phyloP scores from a whole-genome alignment of 352 stramenopile species.

The Pythium brachiatum region DNA sequence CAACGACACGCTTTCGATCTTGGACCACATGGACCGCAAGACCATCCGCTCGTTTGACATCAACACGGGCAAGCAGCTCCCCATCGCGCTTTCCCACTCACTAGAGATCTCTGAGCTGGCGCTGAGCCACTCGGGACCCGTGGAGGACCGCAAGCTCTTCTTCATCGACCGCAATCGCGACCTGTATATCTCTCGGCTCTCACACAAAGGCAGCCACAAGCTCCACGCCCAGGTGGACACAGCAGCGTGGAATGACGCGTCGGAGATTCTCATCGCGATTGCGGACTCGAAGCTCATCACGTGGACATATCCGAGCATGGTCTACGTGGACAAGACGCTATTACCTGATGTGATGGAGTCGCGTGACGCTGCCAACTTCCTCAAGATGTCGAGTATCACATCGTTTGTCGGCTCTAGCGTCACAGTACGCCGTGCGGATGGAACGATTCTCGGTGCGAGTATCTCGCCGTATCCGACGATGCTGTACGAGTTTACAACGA shows the following conservation, averaged over 20 bases:
- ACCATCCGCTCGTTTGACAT: slow-evolving; percentile 90
- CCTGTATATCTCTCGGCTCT: slow-evolving; percentile 71
- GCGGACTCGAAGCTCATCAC: slow-evolving; percentile 87
- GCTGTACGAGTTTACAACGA: slow-evolving; percentile 84
- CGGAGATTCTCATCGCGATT: slow-evolving; percentile 86
- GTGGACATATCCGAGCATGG: slow-evolving; percentile 91
- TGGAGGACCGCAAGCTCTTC: slow-evolving; percentile 79
- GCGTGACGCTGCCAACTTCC: slow-evolving; percentile 75
- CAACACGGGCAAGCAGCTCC: slow-evolving; percentile 76
- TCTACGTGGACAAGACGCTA: slow-evolving; percentile 91
- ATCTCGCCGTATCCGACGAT: slow-evolving; percentile 82
- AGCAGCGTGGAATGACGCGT: slow-evolving; percentile 86
- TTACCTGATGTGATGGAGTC: slow-evolving; percentile 74
- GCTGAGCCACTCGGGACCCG: slow-evolving; percentile 74
- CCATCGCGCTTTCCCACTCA: slow-evolving; percentile 58
- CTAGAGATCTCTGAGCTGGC: slow-evolving; percentile 81
- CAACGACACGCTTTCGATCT: slow-evolving; percentile 82
- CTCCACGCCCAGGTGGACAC: slow-evolving; percentile 90
- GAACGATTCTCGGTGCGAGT: slow-evolving; percentile 75
- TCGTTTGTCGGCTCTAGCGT: slow-evolving; percentile 86
- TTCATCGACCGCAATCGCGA: slow-evolving; percentile 90
- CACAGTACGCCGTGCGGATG: slow-evolving; percentile 85
- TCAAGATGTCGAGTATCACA: slow-evolving; percentile 83
- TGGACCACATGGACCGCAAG: slow-evolving; percentile 89
- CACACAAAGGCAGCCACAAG: slow-evolving; percentile 70